Conservation (phyloP, 441 rosid species). For the Erysimum pusillum region DNA sequence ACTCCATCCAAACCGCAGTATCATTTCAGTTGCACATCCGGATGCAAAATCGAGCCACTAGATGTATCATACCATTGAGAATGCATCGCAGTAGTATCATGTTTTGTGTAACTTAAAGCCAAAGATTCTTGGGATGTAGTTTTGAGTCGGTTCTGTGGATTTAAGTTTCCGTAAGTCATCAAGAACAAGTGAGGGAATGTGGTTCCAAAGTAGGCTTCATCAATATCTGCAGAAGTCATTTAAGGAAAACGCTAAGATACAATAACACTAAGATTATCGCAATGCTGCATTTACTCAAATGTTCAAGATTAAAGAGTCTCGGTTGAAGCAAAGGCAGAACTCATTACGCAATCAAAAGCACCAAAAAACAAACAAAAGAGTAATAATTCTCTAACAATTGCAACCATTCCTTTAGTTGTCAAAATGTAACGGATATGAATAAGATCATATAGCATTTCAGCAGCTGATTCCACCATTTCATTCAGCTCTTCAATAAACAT, state of each 20-base stretch:
- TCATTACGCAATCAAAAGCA: background rate
- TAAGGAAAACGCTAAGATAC: conserved; percentile 53
- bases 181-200: conserved; percentile 93
- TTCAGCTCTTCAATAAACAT: conserved; percentile 97
- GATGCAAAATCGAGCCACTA: conserved; percentile 13
- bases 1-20: conserved; percentile 17
- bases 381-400: conserved; percentile 65
- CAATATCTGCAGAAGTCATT: conserved; percentile 70
- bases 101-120: conserved; percentile 90
- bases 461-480: conserved; percentile 96
- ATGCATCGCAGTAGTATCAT: conserved; percentile 30
- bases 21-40: conserved; percentile 1
- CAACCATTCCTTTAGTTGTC: conserved; percentile 95
- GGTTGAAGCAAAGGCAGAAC: background rate
- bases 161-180: conserved; percentile 89
- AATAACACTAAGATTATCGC: conserved; percentile 12
- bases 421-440: conserved; percentile 90
- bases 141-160: conserved; percentile 82
- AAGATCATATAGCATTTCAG: conserved; percentile 94
- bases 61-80: conserved; percentile 13
- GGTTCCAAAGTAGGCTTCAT: conserved; percentile 96
- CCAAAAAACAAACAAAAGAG: background rate
- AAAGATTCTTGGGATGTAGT: conserved; percentile 83
- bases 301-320: background rate
- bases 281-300: conserved; percentile 1